Base-by-base conservation (phyloP, 1,284 basidiomycete species). In the Austroboletus niveus region DNA sequence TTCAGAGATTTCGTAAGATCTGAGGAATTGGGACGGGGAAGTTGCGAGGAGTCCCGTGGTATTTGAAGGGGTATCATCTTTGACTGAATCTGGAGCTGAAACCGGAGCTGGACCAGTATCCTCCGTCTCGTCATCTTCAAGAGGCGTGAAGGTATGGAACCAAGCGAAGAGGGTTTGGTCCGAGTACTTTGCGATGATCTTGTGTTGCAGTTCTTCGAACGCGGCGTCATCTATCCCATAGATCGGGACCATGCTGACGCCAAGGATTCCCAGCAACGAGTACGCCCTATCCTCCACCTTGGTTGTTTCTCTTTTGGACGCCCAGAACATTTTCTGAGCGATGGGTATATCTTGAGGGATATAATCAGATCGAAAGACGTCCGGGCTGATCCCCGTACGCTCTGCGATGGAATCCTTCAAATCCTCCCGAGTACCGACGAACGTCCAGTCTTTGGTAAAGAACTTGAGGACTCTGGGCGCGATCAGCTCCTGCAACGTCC, bases 151-250 rank as follows among this genome's bases (percentile, higher is more conserved):
- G 5, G 12, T 43, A 22, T 51, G 51, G 17, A 44, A 56, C 66
- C 65, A 69, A 20, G 65, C 46, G 17, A 65, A 69, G 35, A 69
- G 54, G 9, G 60, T 66, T 34, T 68, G 66, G 30, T 69, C 67
- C 2, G 48, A 36, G 14, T 38, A 53, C 40, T 41, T 55, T 4
- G 15, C 17, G 11, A 69, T 56, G 48, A 65, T 43, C 44, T 20
- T 51, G 45, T 48, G 47, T 36, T 69, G 66, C 32, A 65, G 32
- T 0, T 58, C 45, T 35, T 54, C 47, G 34, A 69, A 69, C 3
- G 62, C 60, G 6, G 2, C 50, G 20, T 62, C 42, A 0, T 48
- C 56, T 42, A 60, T 52, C 39, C 65, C 65, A 31, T 69, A 69
- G 15, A 39, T 36, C 5, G 56, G 38, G 4, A 30, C 17, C 54